Base-by-base conservation (phyloP, 176 grass and related monocot genomes). In the Triticum monococcum region DNA sequence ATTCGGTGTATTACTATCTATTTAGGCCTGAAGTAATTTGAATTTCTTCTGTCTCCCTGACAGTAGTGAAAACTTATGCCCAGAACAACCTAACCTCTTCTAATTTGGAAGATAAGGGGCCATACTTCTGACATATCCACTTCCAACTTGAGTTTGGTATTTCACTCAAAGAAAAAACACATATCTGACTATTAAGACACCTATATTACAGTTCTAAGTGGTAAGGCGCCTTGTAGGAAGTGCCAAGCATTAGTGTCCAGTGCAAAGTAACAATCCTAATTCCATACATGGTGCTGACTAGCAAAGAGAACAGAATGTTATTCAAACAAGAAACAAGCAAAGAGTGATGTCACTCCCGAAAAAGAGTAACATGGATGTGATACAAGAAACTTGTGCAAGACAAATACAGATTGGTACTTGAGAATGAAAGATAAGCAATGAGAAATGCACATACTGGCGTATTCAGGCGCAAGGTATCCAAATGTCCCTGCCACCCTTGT, bases 381-480 rank as follows among this genome's bases (percentile, higher is more conserved):
- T 56, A 41, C 38, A 37, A 37, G 6, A 82, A 66, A 60, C 10
- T 33, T 79, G 60, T 54, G 20, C 32, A 86, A 82, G 48, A 68
- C 33, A 92, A 74, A 80, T 79, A 9, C 4, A 83, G 12, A 83
- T 48, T 48, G 52, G 18, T 81, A 28, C 28, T 35, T 77, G 57
- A 64, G 54, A 86, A 75, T 37, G 81, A 37, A 86, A 77, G 41
- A 89, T 25, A 41, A 72, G 60, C 5, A 77, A 61, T 68, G 57
- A 75, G 64, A 88, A 84, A n/a, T 77, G 71, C 20, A 96, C 97
- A 82, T 96, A 98, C 97, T 91, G 60, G 97, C 97, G 85, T 98
- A 98, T 83, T 98, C 96, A 69, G 97, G 97, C 2, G 97, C 97
- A 28, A 98, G 93, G 85, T 98, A 98, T 73, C 97, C 97, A 89